Evolutionary conservation across 2,329 filamentous ascomycete genomes (phyloP), one percentile per base, ranked within the genome.

Genomic region (Endothia cerciana): DNA sequence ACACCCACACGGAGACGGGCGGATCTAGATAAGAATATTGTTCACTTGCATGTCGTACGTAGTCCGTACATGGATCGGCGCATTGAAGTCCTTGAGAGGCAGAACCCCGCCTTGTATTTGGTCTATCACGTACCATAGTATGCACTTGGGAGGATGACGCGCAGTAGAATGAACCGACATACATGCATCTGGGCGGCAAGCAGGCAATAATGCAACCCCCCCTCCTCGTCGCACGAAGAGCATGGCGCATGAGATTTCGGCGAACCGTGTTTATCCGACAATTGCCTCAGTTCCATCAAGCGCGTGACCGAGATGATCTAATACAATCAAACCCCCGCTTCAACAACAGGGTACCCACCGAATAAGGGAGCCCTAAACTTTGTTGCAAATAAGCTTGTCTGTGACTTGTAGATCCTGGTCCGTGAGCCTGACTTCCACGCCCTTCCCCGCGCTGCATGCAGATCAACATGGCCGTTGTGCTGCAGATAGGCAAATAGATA

Each of bases 361-460:
- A 25, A 62, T 22, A 47, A 33, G 25, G 49, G 30, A 38, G 64
- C 22, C 36, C 25, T 56, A 65, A 64, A 62, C 45, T 60, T 63
- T 58, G 60, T 47, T 22, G 36, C 58, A 38, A 56, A 66, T 64
- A 66, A 66, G 65, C 61, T 60, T 64, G 47, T 41, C 22, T 13
- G 49, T 45, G 36, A 19, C 53, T 38, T 3, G 33, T 10, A 15
- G 30, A 28, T 30, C 22, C 47, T 10, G 10, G 47, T 17, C 22
- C 11, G 43, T 22, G 19, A 19, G 41, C 17, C 1, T 47, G 43
- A 6, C 8, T n/a, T 19, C 19, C 7, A n/a, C n/a, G 19, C 45
- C 45, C 22, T 22, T 49, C 45, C 25, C 45, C 11, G 28, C 15
- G 25, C 25, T 51, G 22, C 7, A 17, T 51, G 47, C 25, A 51